Base-by-base conservation (phyloP, 345 rosid species). In the Lumnitzera racemosa region DNA sequence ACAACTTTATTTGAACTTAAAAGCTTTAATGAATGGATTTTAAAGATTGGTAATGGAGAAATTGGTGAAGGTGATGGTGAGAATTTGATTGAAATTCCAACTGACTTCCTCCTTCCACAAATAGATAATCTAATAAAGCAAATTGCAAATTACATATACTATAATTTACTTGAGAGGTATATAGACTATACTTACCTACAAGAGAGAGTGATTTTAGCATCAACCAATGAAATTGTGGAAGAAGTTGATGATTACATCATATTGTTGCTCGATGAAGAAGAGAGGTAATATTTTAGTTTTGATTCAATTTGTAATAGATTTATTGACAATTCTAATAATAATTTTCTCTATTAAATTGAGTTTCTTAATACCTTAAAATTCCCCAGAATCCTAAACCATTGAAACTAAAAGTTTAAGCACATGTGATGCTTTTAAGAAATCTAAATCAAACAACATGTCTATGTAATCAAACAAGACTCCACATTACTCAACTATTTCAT, bases 381-480 rank as follows among this genome's bases (percentile, higher is more conserved):
- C 12, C 17, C 2, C 10, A 24, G 55, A 13, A 4, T 51, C 2
- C 55, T 24, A 51, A 51, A n/a, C 4, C 17, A 15, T 3, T 52
- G 13, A 11, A 15, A 12, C 25, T 27, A 23, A 20, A 61, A 53
- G 17, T 59, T 4, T 0, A 24, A 0, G 15, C 49, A 4, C 60
- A 24, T 4, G 17, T 59, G 1, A 67, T 59, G 27, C 20, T 59
- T 5, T 17, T 59, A 0, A 25, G 65, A 6, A 67, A 67, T 51
- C 9, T 67, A 46, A 67, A 46, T 11, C 55, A 29, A 23, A 23
- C 0, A 4, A 11, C 1, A 1, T 29, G 60, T 1, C 20, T 67
- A 15, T 67, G 60, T 24, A 67, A 67, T 59, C 55, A 60, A 10
- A 67, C 59, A 0, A 11, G 46, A 0, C 11, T 59, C 3, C 20